Evolutionary conservation across 2,329 filamentous ascomycete species (phyloP), one percentile per base, ranked within the genome.

Genomic region (Lachnellula hyalina): DNA sequence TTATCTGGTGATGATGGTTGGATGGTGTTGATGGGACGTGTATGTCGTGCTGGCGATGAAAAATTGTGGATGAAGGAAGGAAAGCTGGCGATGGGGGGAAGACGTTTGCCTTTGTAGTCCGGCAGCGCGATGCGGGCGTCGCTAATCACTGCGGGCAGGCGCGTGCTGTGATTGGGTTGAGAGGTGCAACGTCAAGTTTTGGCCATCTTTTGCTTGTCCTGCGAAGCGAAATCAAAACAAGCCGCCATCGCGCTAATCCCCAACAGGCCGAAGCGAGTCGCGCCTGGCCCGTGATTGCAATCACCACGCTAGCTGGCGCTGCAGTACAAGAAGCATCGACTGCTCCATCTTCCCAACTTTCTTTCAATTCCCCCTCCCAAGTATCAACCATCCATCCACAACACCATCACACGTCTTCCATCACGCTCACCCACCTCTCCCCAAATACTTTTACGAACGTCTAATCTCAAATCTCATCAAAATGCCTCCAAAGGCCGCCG

Each of bases 401-500:
- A 12, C 19, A 21, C 5, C 41, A n/a, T 68, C 63, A 52, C 50
- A 36, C 50, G 21, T 32, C 32, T 17, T 44, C 14, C 32, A 19
- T 17, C 35, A 34, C 25, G 1, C 19, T 7, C 40, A 55, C 38
- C 41, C 25, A 50, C 54, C 58, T 57, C 58, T 42, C 57, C 59
- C 55, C 54, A 58, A 49, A 54, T 61, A 70, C 68, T 56, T 52
- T 56, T 58, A 61, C 61, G 49, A 51, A 56, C 28, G 42, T 53
- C 60, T 56, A 56, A 54, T 46, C 56, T 58, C 57, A 53, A 64
- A 51, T 41, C 42, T 48, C 57, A 52, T 62, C 74, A 86, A 87
- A 88, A 97, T 97, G 94, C 84, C 94, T 81, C 93, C 94, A 74
- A 97, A 97, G 83, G 87, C 89, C 56, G 67, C 67, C 73, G 93